phyloP scores from a whole-genome alignment of 192 early-diverging fungal species.

The Podila clonocystis region DNA sequence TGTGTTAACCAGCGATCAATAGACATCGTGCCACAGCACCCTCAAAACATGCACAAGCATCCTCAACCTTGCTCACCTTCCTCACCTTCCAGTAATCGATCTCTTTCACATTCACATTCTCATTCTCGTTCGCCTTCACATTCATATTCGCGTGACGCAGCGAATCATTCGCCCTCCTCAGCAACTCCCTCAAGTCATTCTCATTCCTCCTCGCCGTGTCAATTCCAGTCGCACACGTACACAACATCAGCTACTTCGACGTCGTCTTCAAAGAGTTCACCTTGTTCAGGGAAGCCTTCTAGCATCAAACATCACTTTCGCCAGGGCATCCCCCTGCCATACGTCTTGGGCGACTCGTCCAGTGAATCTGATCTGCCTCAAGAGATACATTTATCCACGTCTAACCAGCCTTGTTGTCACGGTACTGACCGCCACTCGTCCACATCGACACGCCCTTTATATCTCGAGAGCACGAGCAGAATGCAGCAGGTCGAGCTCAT shows the following conservation, averaged over 20 bases:
- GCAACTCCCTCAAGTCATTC: background rate
- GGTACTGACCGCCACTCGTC: background rate
- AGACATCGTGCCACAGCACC: too few relatives aligned
- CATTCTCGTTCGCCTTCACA: conserved; percentile 16
- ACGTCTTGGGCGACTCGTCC: background rate
- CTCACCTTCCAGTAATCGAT: background rate
- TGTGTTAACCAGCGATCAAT: too few relatives aligned
- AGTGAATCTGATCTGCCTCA: conserved; percentile 9
- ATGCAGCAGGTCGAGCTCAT: conserved; percentile 40
- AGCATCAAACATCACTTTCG: conserved; percentile 14
- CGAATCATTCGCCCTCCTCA: background rate
- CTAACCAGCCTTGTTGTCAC: background rate
- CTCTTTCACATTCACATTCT: conserved; percentile 2
- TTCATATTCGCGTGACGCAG: background rate
- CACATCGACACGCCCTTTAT: background rate
- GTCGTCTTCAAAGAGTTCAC: background rate
- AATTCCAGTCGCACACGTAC: background rate
- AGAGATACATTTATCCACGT: background rate
- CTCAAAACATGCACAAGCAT: too few relatives aligned
- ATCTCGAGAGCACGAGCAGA: background rate
- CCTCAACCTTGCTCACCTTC: background rate
- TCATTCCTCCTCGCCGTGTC: conserved; percentile 4
- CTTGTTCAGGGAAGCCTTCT: background rate
- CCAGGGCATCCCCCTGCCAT: background rate
- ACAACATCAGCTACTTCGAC: background rate